Evolutionary conservation across 352 stramenopile genomes (phyloP), one percentile per base, ranked within the genome.

Genomic region (Pythium dissotocum): DNA sequence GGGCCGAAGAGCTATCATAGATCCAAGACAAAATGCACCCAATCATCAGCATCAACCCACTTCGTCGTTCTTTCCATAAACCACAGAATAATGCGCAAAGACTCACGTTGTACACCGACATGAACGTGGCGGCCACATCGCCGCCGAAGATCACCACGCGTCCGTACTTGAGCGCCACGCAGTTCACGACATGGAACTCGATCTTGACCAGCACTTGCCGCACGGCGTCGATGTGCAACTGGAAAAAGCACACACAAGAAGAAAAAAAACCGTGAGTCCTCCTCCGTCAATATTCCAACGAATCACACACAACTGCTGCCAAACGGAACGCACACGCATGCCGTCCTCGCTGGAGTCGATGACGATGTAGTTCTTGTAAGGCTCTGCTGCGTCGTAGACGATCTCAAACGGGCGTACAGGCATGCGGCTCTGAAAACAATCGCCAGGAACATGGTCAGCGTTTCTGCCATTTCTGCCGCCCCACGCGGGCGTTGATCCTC

Each of bases 41-140:
- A 32, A 21, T 35, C 35, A 2, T 14, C 33, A 52, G 2, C 35
- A 2, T 14, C 33, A 52, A 4, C 9, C 65, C 18, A 13, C 54
- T 32, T 35, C 18, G 5, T 48, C 9, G 4, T 18, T 44, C 38
- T 14, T 44, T 44, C 38, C 38, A 18, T 44, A 44, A 49, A 49
- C 14, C 42, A 13, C 4, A 26, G 42, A 49, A 26, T 26, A 5
- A 42, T 18, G 7, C 28, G 16, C 12, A 6, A 51, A 18, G 46
- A 62, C 73, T 36, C 75, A 95, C 88, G 53, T 95, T 93, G 76
- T 95, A 95, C 14, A 95, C 77, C 24, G 88, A 94, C 81, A 94
- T 93, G 73, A 94, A 95, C 32, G 88, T 94, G 35, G 88, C 82
- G 10, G 83, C 76, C 60, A 90, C 78, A 32, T 89, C 82, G 4